A percentile compares a stretch with the other conserved stretches of the same genome.
Conservation (phyloP, 495 filamentous ascomycete genomes). For the Terfezia boudieri region DNA sequence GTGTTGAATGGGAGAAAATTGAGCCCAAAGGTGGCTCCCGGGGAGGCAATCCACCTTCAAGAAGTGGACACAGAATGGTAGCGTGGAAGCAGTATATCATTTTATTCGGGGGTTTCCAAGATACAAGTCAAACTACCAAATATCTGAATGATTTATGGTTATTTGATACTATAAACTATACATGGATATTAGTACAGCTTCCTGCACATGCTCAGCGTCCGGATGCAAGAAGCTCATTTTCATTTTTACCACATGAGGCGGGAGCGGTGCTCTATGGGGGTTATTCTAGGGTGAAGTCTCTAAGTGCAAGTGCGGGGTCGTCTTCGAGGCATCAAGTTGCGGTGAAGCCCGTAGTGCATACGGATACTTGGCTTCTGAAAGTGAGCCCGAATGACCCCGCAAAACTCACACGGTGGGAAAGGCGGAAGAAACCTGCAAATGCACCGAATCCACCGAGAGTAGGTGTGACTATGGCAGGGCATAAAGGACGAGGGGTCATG, state of each 20-base stretch:
- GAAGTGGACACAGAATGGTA: constrained; percentile 87
- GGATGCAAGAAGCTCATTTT: constrained; percentile 74
- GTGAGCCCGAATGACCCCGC: constrained; percentile 48
- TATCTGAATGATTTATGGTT: constrained; percentile 54
- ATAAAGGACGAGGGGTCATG: constrained; percentile 75
- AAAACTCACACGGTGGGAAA: constrained; percentile 58
- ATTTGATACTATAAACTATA: constrained; percentile 28
- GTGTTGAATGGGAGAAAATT: constrained; percentile 59
- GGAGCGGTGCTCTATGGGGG: constrained; percentile 82
- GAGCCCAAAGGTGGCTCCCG: constrained; percentile 45
- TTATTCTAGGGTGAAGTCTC: constrained; percentile 70
- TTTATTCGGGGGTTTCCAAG: constrained; percentile 73
- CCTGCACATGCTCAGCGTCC: constrained; percentile 61
- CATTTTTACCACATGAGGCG: constrained; percentile 66
- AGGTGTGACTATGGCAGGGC: constrained; percentile 74
- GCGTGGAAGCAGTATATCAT: constrained; percentile 72
- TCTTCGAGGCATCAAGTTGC: constrained; percentile 30
- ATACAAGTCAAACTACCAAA: constrained; percentile 78
- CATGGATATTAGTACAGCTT: constrained; percentile 22
- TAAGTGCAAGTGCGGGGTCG: constrained; percentile 27
- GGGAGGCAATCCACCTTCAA: constrained; percentile 58
- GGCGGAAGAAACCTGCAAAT: constrained; percentile 78
- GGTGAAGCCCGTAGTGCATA: constrained; percentile 64
- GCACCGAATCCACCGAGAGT: constrained; percentile 61
- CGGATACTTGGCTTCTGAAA: constrained; percentile 82